phyloP scores from a whole-genome alignment of 257 asterid species.

The Jaltomata sinuosa region DNA sequence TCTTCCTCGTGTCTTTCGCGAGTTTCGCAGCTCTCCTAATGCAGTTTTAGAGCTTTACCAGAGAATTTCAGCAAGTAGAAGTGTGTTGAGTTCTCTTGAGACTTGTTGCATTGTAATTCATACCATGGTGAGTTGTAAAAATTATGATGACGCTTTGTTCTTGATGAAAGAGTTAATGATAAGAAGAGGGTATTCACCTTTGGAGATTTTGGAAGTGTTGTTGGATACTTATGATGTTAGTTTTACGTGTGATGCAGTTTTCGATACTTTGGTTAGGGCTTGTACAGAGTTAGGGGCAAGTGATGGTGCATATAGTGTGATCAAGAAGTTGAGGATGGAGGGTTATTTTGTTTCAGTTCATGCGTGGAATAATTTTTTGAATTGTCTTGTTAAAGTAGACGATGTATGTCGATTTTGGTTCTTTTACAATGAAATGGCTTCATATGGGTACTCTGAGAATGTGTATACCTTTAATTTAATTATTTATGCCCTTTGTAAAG shows the following conservation, averaged over 20 bases:
- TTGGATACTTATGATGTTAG: constrained; percentile 12
- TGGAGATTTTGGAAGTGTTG: constrained; percentile 42
- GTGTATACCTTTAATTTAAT: constrained; percentile 58
- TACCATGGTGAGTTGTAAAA: constrained; percentile 42
- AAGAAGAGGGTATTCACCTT: constrained; percentile 44
- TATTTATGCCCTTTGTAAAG: constrained; percentile 58
- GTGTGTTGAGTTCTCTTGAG: constrained; percentile 31
- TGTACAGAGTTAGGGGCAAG: constrained; percentile 62
- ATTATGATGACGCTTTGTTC: constrained; percentile 50
- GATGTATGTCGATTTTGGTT: constrained; percentile 49
- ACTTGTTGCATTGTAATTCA: constrained; percentile 45
- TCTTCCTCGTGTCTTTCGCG: constrained; percentile 42
- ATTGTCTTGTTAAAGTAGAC: constrained; percentile 52
- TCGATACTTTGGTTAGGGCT: constrained; percentile 61
- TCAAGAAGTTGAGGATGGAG: constrained; percentile 30
- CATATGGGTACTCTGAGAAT: constrained; percentile 52
- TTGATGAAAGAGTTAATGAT: constrained; percentile 56
- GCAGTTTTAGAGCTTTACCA: constrained; percentile 41
- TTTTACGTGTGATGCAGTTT: constrained; percentile 18
- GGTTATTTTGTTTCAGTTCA: constrained; percentile 44
- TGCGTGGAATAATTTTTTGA: constrained; percentile 78
- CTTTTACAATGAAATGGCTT: constrained; percentile 51
- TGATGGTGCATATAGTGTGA: constrained; percentile 51
- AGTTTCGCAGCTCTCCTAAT: constrained; percentile 44
- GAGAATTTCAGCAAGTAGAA: constrained; percentile 23